These are phyloP conservation scores for Kalaharituber pfeilii DNA, from an alignment of 2,329 filamentous ascomycete species.

Conservation along the genomic window DNA sequence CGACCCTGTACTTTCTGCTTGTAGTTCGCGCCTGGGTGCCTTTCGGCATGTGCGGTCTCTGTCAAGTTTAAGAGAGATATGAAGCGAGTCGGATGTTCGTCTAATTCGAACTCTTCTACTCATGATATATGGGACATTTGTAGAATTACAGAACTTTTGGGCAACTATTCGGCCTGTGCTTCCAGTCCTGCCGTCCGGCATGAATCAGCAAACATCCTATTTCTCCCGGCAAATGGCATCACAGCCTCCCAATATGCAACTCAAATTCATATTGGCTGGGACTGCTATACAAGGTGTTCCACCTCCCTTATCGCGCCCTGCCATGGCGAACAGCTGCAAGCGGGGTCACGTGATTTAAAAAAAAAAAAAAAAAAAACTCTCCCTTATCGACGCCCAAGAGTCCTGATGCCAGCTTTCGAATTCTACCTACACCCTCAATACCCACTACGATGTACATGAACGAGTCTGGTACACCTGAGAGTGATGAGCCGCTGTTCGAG, in stretches of 20 bases:
- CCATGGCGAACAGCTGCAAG: too few species aligned
- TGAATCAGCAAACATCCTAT: not conserved
- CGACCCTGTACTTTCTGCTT: slow-evolving; percentile 21
- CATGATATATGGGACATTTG: slow-evolving; percentile 21
- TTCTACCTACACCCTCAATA: slow-evolving; percentile 15
- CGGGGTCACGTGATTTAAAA: too few species aligned
- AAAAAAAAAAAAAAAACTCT: too few species aligned
- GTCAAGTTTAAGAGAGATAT: slow-evolving; percentile 14
- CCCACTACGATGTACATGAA: slow-evolving; percentile 7
- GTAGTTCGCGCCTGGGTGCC: slow-evolving; percentile 18
- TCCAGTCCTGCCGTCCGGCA: slow-evolving; percentile 5
- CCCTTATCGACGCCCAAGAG: slow-evolving; percentile 11
- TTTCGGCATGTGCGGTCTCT: slow-evolving; percentile 21
- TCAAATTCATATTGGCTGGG: too few species aligned
- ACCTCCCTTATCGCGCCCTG: too few species aligned
- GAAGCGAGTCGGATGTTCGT: slow-evolving; percentile 16
- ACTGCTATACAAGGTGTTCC: slow-evolving; percentile 7
- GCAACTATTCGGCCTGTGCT: slow-evolving; percentile 18
- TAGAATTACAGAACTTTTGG: slow-evolving; percentile 21
- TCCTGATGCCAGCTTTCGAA: slow-evolving; percentile 9
- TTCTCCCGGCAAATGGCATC: not conserved
- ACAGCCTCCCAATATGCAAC: slow-evolving; percentile 1
- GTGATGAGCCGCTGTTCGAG: slow-evolving; percentile 19
- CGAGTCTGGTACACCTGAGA: slow-evolving; percentile 15
- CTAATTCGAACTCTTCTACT: slow-evolving; percentile 21